Evolutionary conservation across 2,329 filamentous ascomycete genomes (phyloP).

Genomic region (Alternaria metachromatica): DNA sequence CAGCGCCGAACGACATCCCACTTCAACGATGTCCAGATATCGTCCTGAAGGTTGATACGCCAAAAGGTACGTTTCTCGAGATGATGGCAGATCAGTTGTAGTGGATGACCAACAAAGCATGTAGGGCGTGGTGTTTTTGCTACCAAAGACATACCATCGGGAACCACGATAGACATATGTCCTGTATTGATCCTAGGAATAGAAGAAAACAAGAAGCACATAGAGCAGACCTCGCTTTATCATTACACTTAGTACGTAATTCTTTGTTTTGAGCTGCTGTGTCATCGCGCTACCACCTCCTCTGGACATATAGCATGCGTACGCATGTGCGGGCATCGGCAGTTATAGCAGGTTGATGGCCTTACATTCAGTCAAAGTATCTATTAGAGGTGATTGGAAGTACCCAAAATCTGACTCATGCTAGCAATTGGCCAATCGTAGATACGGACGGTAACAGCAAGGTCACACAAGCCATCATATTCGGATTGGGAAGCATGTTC

Average conservation of each 20-base stretch:
- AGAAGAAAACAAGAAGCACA: conserved; percentile 57
- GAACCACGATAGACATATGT: conserved; percentile 59
- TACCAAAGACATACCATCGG: conserved; percentile 52
- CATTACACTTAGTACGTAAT: conserved; percentile 63
- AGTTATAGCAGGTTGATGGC: neutral
- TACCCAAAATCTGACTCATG: conserved; percentile 10
- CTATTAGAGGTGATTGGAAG: neutral
- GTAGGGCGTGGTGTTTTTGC: conserved; percentile 63
- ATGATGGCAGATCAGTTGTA: neutral
- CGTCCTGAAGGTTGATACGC: conserved; percentile 55
- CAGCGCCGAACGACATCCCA: conserved; percentile 25
- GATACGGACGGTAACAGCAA: conserved; percentile 33
- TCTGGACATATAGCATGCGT: neutral
- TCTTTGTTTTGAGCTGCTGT: neutral
- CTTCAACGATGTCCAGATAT: conserved; percentile 54
- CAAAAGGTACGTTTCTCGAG: conserved; percentile 53
- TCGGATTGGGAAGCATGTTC: conserved; percentile 65
- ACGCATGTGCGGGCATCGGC: neutral
- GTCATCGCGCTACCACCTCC: neutral
- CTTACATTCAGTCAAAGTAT: neutral
- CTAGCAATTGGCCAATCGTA: conserved; percentile 54
- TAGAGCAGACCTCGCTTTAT: conserved; percentile 59
- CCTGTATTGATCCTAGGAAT: conserved; percentile 59
- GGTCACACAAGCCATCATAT: conserved; percentile 59
- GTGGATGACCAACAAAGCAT: conserved; percentile 5